Evolutionary conservation across 139 green algal species (phyloP).

Genomic region (Chlamydomonas sphaeroides): DNA sequence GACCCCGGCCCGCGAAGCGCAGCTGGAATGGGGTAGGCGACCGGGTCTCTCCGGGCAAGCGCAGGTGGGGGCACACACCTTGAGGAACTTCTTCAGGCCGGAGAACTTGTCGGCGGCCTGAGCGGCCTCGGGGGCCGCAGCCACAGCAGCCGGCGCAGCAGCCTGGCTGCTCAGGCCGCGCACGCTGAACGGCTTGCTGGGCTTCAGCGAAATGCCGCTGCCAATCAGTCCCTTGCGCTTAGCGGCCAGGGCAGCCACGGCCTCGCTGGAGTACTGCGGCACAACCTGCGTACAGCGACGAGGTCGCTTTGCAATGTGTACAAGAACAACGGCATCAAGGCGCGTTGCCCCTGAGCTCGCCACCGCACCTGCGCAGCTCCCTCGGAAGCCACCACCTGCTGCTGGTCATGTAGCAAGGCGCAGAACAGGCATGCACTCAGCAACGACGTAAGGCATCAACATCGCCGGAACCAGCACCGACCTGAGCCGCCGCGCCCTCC

Average conservation of each 20-base stretch:
- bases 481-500: conserved; percentile 27
- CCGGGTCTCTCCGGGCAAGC: no score
- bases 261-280: conserved; percentile 38
- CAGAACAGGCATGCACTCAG: neutral
- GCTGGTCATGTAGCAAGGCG: neutral
- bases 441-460: neutral
- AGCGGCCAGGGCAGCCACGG: conserved; percentile 45
- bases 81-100: conserved; percentile 29
- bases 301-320: no score
- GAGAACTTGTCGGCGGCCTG: conserved; percentile 37
- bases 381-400: conserved; percentile 23
- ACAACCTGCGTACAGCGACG: neutral
- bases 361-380: conserved; percentile 19
- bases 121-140: neutral
- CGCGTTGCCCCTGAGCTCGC: no score
- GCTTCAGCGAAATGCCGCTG: conserved; percentile 27
- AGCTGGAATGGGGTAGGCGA: no score
- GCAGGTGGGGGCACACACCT: neutral
- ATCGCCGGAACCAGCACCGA: conserved; percentile 23
- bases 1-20: no score
- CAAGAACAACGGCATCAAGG: no score
- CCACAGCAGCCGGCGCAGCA: neutral
- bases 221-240: conserved; percentile 51
- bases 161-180: conserved; percentile 31
- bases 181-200: conserved; percentile 19